Base-by-base conservation (phyloP, 768 basidiomycete species). In the Neoboletus subvelutipes region DNA sequence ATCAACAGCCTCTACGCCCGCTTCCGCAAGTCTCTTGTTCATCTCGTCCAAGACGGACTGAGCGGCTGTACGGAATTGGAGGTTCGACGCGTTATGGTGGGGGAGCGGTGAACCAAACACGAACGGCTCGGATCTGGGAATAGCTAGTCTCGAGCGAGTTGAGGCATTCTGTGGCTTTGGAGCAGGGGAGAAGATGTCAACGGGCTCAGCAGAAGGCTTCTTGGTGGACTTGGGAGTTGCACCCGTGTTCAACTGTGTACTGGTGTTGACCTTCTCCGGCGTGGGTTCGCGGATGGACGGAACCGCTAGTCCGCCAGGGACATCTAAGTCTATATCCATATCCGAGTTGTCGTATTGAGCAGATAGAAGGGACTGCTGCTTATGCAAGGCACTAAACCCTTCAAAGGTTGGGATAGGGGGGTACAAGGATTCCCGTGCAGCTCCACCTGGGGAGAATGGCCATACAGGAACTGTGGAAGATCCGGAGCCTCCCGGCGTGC, bases 1-100 rank as follows among this genome's bases (percentile, higher is more conserved):
- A 20, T 73, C 76, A 33, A 87, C 74, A 24, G 73, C 73, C 33
- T 81, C 75, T 8, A 83, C 78, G 2, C 86, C 86, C 7, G 81
- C 80, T 9, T 77, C 78, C 3, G 77, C 78, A 11, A 92, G 78
- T 3, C 88, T 83, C 50, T 78, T 76, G 67, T 92, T 92, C 87
- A 94, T 90, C 71, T 94, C 92, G 49, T 86, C 87, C 31, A 93
- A 75, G 29, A 94, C 84, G 22, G 80, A 80, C n/a, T 83, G 78
- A 0, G 89, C 86, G 0, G 86, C 85, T 2, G 76, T 70, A 50
- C 77, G 79, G 73, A 93, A 92, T 50, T 86, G 81, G n/a, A 74
- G 71, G 60, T 88, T 85, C 33, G 86, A 83, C 43, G 82, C 78
- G 45, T 75, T 78, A 64, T 88, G 78, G 56, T 81, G 80, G 8